Base-by-base conservation (phyloP, 2,329 filamentous ascomycete genomes). In the Fusarium sororula region DNA sequence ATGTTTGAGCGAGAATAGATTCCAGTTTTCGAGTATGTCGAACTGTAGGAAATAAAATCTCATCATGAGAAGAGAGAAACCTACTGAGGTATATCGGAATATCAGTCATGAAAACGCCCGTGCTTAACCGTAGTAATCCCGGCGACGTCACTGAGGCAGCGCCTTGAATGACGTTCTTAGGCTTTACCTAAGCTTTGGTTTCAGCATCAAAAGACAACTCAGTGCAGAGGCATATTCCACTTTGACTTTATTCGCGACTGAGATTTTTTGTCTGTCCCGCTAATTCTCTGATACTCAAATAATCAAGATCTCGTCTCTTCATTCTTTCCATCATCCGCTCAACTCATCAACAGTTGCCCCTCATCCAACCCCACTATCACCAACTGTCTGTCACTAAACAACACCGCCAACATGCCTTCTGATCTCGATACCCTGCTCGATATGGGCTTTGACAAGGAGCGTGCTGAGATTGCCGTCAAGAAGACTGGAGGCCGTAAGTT, bases 371-470 rank as follows among this genome's bases (percentile, higher is more conserved):
- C 68, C 73, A 74, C 75, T 68, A 78, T 64, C 72, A 73, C 64
- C 70, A 68, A 60, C 57, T 59, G 62, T 50, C 57, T 59, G 62
- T 50, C 64, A 59, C 59, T 72, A 59, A 68, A 63, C 70, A 65
- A 66, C 74, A 73, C 78, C 82, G 84, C 77, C 71, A 91, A 90
- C 84, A 87, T 88, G 73, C 84, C 87, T 72, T 87, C 89, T 50
- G 90, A 92, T 77, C 84, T 92, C 24, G 87, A 91, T 24, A 83
- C 87, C 41, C 84, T 93, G 77, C 80, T 92, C 73, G 90, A 92
- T 59, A 92, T 93, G 90, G 91, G 91, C 83, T 99, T 99, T 80
- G 94, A 97, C 74, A 90, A 91, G 79, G 90, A 94, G 79, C 91
- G 94, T 75, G 92, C 94, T 53, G 90, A 95, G 81, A 84, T 98